Evolutionary conservation across 495 filamentous ascomycete species (phyloP), one percentile per base, ranked within the genome.

Genomic region (Apodospora peruviana): DNA sequence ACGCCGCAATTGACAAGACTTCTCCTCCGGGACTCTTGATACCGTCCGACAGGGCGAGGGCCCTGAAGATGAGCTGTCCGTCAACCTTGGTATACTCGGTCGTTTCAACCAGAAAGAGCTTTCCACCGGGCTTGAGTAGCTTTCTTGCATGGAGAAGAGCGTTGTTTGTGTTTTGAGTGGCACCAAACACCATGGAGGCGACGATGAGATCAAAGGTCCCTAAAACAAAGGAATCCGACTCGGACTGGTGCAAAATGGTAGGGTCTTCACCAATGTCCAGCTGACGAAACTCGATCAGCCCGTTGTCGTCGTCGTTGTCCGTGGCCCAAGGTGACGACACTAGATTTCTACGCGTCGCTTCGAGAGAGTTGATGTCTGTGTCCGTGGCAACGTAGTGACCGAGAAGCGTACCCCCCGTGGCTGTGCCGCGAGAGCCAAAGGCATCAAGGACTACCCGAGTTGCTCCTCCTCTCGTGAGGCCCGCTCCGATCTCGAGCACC

Each of bases 191-290:
- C 43, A 76, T 71, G 11, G 69, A 56, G 0, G 76, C 79, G n/a
- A 82, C 46, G 7, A 83, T 61, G 0, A 84, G 50, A 49, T 84
- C 79, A 52, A 75, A 84, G 0, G 52, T 50, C 2, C 47, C 66
- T 5, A 38, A 46, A 14, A 70, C 60, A 41, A 79, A 77, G 36
- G 36, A 10, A 5, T 39, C 27, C 0, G 73, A 75, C 50, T 84
- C n/a, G n/a, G n/a, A n/a, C n/a, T n/a, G n/a, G 79, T 17, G 60
- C 50, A 0, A 47, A 24, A 2, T 73, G 74, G 43, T 78, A 2
- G 74, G 74, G 43, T 78, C 73, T 11, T 61, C 49, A 19, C 68
- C 69, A 22, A 82, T 76, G 47, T 84, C 67, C 0, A 82, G 51
- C 4, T 53, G 55, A 17, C 53, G 49, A 47, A 68, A 82, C 0